A percentile compares a stretch with the other conserved stretches of the same genome.
These are phyloP conservation scores for Trichoderma koningiopsis DNA, from an alignment of 2,329 filamentous ascomycete genomes.

Conservation along the genomic window DNA sequence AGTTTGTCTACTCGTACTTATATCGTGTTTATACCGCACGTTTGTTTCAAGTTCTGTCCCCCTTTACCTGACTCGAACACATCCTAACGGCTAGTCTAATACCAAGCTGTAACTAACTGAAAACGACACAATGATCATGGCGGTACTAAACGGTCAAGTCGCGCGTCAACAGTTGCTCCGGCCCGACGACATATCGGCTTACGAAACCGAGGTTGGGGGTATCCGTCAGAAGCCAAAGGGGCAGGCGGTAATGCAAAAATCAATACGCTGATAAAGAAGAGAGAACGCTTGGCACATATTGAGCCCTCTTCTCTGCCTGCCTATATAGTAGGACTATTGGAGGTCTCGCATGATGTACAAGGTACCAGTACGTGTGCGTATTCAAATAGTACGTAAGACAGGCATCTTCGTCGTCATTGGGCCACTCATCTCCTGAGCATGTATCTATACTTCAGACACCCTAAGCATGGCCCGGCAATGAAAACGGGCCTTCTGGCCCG, in stretches of 20 bases:
- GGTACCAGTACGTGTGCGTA: background rate
- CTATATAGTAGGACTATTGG: background rate
- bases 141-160: background rate
- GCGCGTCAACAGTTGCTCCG: background rate
- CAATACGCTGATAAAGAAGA: background rate
- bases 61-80: background rate
- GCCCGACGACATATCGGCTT: background rate
- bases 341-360: background rate
- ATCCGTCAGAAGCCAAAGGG: background rate
- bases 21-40: background rate
- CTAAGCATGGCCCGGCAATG: background rate
- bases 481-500: background rate
- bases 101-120: background rate
- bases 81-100: background rate
- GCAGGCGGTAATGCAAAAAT: background rate
- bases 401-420: background rate
- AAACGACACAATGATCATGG: background rate
- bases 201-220: background rate
- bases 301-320: background rate
- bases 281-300: background rate
- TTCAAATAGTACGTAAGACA: background rate
- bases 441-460: background rate
- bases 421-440: background rate
- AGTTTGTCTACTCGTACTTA: background rate
- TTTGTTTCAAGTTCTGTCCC: background rate